Evolutionary conservation across 2,329 filamentous ascomycete species (phyloP), one percentile per base, ranked within the genome.

Genomic region (Fusarium solani-melongenae): DNA sequence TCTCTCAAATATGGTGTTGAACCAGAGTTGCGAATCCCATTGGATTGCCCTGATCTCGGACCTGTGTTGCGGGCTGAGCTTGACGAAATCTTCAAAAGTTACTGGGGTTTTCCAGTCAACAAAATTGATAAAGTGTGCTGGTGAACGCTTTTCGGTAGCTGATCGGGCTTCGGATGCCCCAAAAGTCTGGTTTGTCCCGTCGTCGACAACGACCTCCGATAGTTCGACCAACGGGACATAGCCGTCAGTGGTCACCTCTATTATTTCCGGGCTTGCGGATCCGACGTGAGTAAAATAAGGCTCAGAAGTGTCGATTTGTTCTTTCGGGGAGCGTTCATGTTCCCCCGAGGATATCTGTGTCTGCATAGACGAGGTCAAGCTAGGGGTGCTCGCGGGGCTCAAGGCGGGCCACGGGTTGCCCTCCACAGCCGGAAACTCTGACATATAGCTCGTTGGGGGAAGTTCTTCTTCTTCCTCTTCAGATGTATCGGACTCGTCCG

Each of bases 101-200:
- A 67, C 15, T 10, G 58, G 57, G 22, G 31, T 22, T 8, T 58
- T 33, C 66, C 63, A 63, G 41, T 58, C 34, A n/a, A 67, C 27
- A 22, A 64, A 64, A 29, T 71, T 51, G 9, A 71, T 58, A 46
- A 63, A 24, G 15, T 61, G 70, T 22, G 29, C 31, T 9, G 59
- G 63, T 5, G 70, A 49, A 12, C 41, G 20, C 29, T 34, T 33
- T 11, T 31, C 36, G 34, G 12, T 27, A n/a, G 33, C n/a, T 6
- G 24, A 10, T 31, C 15, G 46, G 10, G 27, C 11, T 31, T 31
- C n/a, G 10, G 27, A 53, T 31, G 46, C 27, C 11, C 10, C 27
- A 31, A n/a, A 20, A 5, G 27, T 14, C 24, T 31, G 46, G 17
- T 10, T 14, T 51, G 46, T 31, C 6, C 27, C 17, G n/a, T 53